phyloP scores from a whole-genome alignment of 768 basidiomycete species.

The Tephrocybe sp. region DNA sequence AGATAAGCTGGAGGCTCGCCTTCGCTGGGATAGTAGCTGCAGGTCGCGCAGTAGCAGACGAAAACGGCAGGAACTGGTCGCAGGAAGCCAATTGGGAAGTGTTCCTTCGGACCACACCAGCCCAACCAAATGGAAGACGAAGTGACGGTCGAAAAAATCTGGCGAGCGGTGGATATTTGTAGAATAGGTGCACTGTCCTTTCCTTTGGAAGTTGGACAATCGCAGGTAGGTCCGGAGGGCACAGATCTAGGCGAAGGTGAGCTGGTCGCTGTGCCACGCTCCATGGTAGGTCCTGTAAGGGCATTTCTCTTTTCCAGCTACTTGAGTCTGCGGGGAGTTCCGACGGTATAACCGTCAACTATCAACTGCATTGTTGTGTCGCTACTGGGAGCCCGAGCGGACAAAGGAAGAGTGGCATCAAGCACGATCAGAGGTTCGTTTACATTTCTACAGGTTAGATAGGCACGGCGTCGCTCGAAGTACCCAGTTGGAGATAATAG shows the following conservation, averaged over 20 bases:
- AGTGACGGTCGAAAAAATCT: neutral
- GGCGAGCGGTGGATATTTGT: slow-evolving; percentile 12
- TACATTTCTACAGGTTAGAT: too few species aligned
- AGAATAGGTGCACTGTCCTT: neutral
- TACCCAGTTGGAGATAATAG: too few species aligned
- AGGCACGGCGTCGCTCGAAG: too few species aligned
- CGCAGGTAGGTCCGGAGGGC: slow-evolving; percentile 10
- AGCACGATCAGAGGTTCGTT: too few species aligned
- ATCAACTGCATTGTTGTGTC: slow-evolving; percentile 12
- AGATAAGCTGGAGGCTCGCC: slow-evolving; percentile 3
- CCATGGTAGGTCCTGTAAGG: slow-evolving; percentile 15
- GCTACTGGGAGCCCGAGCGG: slow-evolving; percentile 4
- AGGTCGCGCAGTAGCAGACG: neutral
- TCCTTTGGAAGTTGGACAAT: slow-evolving; percentile 17
- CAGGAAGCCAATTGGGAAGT: neutral
- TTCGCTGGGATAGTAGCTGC: neutral
- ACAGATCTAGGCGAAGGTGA: slow-evolving; percentile 10
- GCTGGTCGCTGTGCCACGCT: slow-evolving; percentile 19
- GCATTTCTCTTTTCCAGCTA: slow-evolving; percentile 12
- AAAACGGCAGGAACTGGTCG: neutral
- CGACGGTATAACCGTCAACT: slow-evolving; percentile 11
- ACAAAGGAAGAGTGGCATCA: slow-evolving; percentile 18
- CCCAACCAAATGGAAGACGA: neutral
- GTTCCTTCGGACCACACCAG: neutral
- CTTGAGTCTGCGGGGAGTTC: slow-evolving; percentile 19